These are phyloP conservation scores for Citrus sinensis DNA, from an alignment of 345 rosid genomes.

Conservation along the genomic window DVS_A1.0 CM039163.1:7268001-7268500, in stretches of 20 bases:
- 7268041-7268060: conserved; percentile 97
- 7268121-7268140: conserved; percentile 81
- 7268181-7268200: conserved; percentile 82
- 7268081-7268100: conserved; percentile 64
- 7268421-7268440: conserved; percentile 96
- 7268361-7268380: conserved; percentile 85
- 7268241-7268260: conserved; percentile 88
- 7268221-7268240: conserved; percentile 95
- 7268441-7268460: conserved; percentile 92
- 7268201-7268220: conserved; percentile 85
- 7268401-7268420: conserved; percentile 90
- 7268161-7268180: conserved; percentile 97
- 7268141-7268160: conserved; percentile 89
- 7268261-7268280: conserved; percentile 84
- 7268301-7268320: conserved; percentile 89
- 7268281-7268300: conserved; percentile 86
- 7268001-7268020: conserved; percentile 96
- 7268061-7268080: conserved; percentile 87
- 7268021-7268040: conserved; percentile 97
- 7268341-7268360: conserved; percentile 88
- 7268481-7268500: conserved; percentile 67
- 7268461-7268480: conserved; percentile 86
- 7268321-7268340: conserved; percentile 94
- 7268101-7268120: conserved; percentile 69
- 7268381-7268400: conserved; percentile 75